Evolutionary conservation across 1,139 yeast genomes (phyloP), one percentile per base, ranked within the genome.

Genomic region (Yamadazyma triangularis): DNA sequence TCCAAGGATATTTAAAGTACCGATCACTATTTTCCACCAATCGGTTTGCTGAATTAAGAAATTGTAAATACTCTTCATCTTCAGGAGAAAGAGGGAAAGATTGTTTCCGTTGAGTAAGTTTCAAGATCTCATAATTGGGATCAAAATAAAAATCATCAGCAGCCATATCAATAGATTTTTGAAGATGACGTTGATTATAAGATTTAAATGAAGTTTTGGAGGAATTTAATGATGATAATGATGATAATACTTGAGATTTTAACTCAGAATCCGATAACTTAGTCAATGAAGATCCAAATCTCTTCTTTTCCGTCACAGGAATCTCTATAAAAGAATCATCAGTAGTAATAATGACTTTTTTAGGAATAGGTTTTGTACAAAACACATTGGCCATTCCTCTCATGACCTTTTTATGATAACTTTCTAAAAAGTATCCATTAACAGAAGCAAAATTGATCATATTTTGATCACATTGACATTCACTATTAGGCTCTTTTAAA

Each of bases 1-100:
- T 59, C 63, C 67, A 62, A 6, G 76, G 74, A 43, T 67, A 69
- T 32, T 69, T 66, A 53, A 69, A 70, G 42, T 57, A 66, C 14
- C 51, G 32, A 31, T 56, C 66, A 9, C 64, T 47, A 21, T 39
- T 32, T 29, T 61, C 66, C 7, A 57, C 68, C 5, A 39, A 37
- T 28, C 39, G 35, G 35, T 55, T 57, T 16, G 67, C 55, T 26
- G 50, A 45, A 36, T 59, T 50, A 20, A 63, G 43, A 29, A 62
- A 61, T 15, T 51, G 41, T 15, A 61, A 50, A 34, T 59, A 57
- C 14, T 51, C 38, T 15, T 38, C 30, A 19, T 60, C 61, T 8
- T 48, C 36, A 1, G 30, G 15, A 24, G 43, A 32, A 8, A 59
- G 41, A 15, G 41, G 41, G 3, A 42, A 28, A n/a, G 35, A 30